Evolutionary conservation across 192 early-diverging fungal genomes (phyloP).

Genomic region (Linnemannia zychae): DNA sequence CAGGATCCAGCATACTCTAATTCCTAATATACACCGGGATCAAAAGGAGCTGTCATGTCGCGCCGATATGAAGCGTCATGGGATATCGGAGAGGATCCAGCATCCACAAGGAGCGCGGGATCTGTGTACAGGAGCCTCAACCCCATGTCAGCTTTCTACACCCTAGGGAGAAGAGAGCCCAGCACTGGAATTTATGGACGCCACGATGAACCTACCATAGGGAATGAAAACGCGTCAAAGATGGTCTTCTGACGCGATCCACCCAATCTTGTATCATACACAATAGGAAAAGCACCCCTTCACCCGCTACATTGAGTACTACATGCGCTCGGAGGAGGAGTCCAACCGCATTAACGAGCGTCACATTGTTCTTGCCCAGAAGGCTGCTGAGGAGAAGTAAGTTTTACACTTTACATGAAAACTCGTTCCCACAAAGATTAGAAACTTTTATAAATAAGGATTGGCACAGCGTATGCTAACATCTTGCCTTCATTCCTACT

Average conservation of each 20-base stretch:
- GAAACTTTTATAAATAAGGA: background rate
- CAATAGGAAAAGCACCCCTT: conserved; percentile 54
- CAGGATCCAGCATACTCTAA: background rate
- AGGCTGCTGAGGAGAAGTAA: conserved; percentile 36
- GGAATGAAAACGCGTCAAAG: background rate
- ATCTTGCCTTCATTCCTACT: background rate
- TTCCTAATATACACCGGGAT: background rate
- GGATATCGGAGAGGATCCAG: no score
- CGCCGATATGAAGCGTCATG: no score
- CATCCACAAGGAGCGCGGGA: background rate
- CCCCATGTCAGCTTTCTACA: background rate
- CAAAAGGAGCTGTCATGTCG: no score
- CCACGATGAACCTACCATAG: background rate
- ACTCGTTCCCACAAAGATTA: background rate
- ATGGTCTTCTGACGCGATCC: background rate
- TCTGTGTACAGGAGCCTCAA: background rate
- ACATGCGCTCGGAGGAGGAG: conserved; percentile 57
- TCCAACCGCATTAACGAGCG: conserved; percentile 49
- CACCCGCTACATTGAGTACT: conserved; percentile 58
- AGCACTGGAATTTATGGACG: background rate
- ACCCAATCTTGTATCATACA: background rate
- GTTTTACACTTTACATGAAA: background rate
- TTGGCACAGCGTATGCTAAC: background rate
- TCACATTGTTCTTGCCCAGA: conserved; percentile 42
- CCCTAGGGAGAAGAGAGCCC: background rate